phyloP scores from a whole-genome alignment of 2,329 filamentous ascomycete genomes.

The Aspergillus sp. region DNA sequence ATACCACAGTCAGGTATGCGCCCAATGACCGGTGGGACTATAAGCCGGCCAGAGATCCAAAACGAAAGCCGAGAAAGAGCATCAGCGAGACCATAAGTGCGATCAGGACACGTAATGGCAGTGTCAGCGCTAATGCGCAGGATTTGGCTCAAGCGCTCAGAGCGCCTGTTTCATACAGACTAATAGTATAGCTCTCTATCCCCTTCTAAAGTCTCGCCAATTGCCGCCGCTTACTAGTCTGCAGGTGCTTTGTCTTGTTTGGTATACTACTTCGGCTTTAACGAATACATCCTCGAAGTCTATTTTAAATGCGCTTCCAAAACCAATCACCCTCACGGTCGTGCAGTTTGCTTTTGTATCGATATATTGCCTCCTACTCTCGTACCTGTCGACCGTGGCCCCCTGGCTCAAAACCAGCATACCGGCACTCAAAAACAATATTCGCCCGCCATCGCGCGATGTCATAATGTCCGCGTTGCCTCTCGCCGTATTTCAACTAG shows the following conservation, averaged over 20 bases:
- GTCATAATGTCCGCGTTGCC: slow-evolving; percentile 87
- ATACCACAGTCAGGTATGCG: slow-evolving; percentile 31
- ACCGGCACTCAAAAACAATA: slow-evolving; percentile 78
- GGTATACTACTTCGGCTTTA: slow-evolving; percentile 93
- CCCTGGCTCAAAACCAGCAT: slow-evolving; percentile 69
- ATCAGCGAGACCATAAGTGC: slow-evolving; percentile 83
- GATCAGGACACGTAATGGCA: slow-evolving; percentile 76
- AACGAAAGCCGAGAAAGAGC: slow-evolving; percentile 78
- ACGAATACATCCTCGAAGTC: slow-evolving; percentile 98
- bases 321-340: slow-evolving; percentile 86
- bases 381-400: slow-evolving; percentile 71
- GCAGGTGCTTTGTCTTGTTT: slow-evolving; percentile 80
- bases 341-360: slow-evolving; percentile 94
- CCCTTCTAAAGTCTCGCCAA: not conserved
- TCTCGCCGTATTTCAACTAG: slow-evolving; percentile 87
- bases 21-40: slow-evolving; percentile 60
- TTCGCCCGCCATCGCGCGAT: slow-evolving; percentile 76
- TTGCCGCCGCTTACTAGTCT: slow-evolving; percentile 22
- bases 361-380: slow-evolving; percentile 77
- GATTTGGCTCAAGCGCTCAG: slow-evolving; percentile 89
- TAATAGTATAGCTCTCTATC: slow-evolving; percentile 65
- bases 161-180: slow-evolving; percentile 82
- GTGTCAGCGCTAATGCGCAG: slow-evolving; percentile 88
- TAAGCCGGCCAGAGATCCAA: slow-evolving; percentile 31
- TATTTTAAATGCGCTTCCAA: slow-evolving; percentile 87